phyloP scores from a whole-genome alignment of 176 grass and related monocot genomes.

The Hyparrhenia diplandra region DNA sequence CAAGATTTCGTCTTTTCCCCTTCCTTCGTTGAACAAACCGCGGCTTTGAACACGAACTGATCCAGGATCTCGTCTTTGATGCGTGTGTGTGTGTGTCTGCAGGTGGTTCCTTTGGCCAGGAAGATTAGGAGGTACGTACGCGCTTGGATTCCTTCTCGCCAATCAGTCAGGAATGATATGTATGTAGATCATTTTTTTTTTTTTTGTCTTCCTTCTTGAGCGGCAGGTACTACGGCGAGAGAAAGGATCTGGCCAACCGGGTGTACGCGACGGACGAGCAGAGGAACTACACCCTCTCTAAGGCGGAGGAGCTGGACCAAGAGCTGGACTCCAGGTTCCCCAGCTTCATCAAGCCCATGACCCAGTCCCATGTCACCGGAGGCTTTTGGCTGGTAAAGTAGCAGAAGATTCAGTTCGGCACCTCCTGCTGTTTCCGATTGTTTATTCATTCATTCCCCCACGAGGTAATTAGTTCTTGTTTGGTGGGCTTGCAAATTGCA shows the following conservation, averaged over 20 bases:
- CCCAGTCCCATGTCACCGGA: slow-evolving; percentile 79
- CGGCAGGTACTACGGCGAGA: not conserved
- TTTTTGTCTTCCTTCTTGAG: too few species aligned
- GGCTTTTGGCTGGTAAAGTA: slow-evolving; percentile 85
- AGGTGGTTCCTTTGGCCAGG: slow-evolving; percentile 8
- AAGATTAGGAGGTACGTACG: slow-evolving; percentile 36
- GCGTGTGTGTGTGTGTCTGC: too few species aligned
- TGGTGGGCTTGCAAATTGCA: slow-evolving; percentile 13
- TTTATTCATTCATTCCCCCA: too few species aligned
- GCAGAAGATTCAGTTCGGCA: not conserved
- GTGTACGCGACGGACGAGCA: slow-evolving; percentile 68
- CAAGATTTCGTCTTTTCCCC: not conserved
- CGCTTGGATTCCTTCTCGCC: not conserved
- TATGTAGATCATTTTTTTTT: too few species aligned
- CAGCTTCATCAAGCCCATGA: slow-evolving; percentile 66
- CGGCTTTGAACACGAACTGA: not conserved
- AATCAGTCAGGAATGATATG: not conserved
- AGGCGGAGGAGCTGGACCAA: slow-evolving; percentile 46
- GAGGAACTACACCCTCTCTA: slow-evolving; percentile 46
- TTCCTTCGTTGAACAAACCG: not conserved
- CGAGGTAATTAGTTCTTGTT: not conserved
- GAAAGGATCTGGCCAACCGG: slow-evolving; percentile 40
- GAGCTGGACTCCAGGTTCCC: slow-evolving; percentile 36
- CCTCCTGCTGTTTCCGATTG: not conserved
- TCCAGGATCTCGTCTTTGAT: not conserved